Percentiles rank a stretch among this genome's conserved stretches.
Conservation (phyloP, 768 basidiomycete species). For the Roridomyces roridus region DNA sequence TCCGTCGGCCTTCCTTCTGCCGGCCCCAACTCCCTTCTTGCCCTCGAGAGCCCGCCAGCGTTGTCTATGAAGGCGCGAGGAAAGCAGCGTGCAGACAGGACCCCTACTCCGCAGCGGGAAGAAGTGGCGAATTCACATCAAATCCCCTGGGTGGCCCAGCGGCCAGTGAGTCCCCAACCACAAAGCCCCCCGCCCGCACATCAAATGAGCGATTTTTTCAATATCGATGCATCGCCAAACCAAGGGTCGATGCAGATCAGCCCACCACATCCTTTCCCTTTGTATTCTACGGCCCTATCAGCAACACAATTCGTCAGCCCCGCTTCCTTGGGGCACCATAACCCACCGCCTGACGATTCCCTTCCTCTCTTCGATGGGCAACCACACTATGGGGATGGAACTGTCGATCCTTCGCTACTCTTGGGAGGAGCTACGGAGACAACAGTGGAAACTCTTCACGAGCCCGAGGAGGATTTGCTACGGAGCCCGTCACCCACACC, state of each 20-base stretch:
- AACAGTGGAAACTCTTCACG: not conserved
- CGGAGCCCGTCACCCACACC: not conserved
- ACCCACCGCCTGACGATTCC: not conserved
- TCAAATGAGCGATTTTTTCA: too few species aligned
- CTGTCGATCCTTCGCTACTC: slow-evolving; percentile 15
- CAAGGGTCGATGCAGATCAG: too few species aligned
- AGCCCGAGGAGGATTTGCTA: not conserved
- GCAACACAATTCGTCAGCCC: not conserved
- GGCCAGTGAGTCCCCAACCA: too few species aligned
- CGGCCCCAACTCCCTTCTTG: not conserved
- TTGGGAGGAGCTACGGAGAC: slow-evolving; percentile 1
- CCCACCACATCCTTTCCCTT: too few species aligned
- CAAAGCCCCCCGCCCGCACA: too few species aligned
- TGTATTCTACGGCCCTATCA: too few species aligned
- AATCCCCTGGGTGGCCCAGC: not conserved
- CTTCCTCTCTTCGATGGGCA: not conserved
- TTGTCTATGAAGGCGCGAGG: slow-evolving; percentile 11
- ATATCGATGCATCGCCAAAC: too few species aligned
- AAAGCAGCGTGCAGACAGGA: slow-evolving; percentile 3
- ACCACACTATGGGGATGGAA: slow-evolving; percentile 13
- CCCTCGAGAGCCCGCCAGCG: not conserved
- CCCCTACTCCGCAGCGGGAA: not conserved
- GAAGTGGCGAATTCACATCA: not conserved
- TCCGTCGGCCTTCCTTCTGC: not conserved
- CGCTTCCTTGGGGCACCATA: not conserved